Evolutionary conservation across 495 filamentous ascomycete species (phyloP).

Genomic region (Emericellopsis terricola): DNA sequence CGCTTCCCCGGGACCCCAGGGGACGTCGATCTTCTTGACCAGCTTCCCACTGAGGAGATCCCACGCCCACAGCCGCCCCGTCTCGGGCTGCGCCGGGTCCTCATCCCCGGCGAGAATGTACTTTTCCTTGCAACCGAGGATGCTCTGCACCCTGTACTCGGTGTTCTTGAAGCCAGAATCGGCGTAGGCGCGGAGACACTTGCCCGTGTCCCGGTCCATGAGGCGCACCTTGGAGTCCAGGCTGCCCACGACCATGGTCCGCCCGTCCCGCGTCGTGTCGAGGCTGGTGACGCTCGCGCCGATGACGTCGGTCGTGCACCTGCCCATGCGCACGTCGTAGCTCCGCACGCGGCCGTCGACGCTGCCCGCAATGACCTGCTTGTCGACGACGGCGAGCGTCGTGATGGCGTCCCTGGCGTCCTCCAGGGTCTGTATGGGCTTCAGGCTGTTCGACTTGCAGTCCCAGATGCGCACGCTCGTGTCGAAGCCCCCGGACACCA

Average conservation of each 20-base stretch:
- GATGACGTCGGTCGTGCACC: conserved; percentile 53
- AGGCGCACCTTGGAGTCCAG: conserved; percentile 63
- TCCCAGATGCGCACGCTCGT: conserved; percentile 82
- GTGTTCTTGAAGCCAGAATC: conserved; percentile 42
- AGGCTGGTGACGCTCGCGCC: conserved; percentile 52
- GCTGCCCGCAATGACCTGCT: conserved; percentile 51
- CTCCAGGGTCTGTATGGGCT: conserved; percentile 57
- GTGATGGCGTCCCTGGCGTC: conserved; percentile 69
- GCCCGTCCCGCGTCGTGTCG: conserved; percentile 47
- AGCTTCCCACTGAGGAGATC: conserved; percentile 66
- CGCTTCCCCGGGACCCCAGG: conserved; percentile 29
- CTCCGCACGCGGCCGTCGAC: conserved; percentile 71
- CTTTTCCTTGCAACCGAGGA: conserved; percentile 54
- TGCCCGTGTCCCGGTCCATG: conserved; percentile 62
- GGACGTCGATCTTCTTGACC: conserved; percentile 39
- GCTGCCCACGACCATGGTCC: conserved; percentile 53
- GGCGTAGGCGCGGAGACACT: conserved; percentile 53
- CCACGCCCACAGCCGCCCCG: conserved; percentile 68
- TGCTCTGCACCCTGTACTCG: conserved; percentile 53
- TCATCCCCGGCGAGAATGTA: conserved; percentile 77
- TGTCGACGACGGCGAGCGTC: conserved; percentile 32
- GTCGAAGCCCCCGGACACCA: conserved; percentile 65
- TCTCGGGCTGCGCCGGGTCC: conserved; percentile 12
- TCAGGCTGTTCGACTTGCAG: conserved; percentile 34
- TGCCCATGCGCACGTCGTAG: conserved; percentile 81